These are phyloP conservation scores for Backusella macrospora DNA, from an alignment of 192 early-diverging fungal genomes.

Conservation along the genomic window DNA sequence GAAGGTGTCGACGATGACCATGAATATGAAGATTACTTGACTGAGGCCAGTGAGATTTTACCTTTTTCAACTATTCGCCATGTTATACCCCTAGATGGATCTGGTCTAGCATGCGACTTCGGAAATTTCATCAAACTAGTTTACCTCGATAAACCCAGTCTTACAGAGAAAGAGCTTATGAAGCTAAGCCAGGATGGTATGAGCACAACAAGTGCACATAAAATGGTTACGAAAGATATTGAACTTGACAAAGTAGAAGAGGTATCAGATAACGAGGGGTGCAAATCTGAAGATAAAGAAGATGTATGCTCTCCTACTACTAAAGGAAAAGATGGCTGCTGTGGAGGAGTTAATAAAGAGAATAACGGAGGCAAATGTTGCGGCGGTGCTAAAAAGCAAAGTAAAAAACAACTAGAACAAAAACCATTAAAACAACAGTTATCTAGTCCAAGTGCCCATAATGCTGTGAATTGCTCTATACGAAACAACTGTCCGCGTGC, in stretches of 20 bases:
- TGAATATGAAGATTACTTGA: constrained; percentile 21
- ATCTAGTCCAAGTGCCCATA: background rate
- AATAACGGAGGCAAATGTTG: constrained; percentile 21
- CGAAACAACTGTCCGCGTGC: constrained; percentile 10
- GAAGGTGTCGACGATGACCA: background rate
- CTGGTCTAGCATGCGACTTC: constrained; percentile 39
- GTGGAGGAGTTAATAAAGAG: constrained; percentile 24
- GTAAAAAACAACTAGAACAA: background rate
- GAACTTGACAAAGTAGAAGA: constrained; percentile 1
- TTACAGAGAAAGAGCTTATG: constrained; percentile 14
- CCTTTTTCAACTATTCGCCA: constrained; percentile 36
- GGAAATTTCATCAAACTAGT: constrained; percentile 44
- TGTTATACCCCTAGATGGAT: constrained; percentile 31
- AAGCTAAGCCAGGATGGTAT: background rate
- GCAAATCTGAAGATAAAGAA: background rate
- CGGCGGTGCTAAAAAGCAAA: background rate
- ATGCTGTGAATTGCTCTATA: constrained; percentile 7
- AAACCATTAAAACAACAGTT: background rate
- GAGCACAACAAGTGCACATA: background rate
- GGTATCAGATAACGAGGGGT: background rate
- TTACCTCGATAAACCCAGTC: constrained; percentile 21
- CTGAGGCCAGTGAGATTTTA: constrained; percentile 25
- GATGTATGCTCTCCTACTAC: background rate
- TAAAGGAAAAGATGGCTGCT: constrained; percentile 13
- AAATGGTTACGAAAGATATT: background rate